Percentiles rank a stretch among this genome's conserved stretches.
phyloP scores from a whole-genome alignment of 1,284 basidiomycete species.

The Entoloma clypeatum region DNA sequence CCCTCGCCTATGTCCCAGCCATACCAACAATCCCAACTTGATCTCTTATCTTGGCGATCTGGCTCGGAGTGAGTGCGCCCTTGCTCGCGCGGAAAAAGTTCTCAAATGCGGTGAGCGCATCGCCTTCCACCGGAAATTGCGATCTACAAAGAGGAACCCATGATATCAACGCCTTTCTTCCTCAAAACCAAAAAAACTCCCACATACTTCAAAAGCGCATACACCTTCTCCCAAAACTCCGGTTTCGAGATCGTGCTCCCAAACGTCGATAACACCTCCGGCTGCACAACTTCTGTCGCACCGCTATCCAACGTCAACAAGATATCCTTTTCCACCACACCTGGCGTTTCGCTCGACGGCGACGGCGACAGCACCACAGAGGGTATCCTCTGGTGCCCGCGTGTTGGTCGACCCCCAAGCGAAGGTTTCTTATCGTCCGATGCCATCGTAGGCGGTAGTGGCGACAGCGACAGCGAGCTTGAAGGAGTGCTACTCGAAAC shows the following conservation, averaged over 20 bases:
- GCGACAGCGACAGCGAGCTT: conserved; percentile 15
- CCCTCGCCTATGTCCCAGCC: conserved; percentile 59
- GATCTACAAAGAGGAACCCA: conserved; percentile 33
- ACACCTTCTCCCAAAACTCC: conserved; percentile 71
- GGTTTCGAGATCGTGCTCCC: conserved; percentile 68
- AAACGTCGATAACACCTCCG: conserved; percentile 51
- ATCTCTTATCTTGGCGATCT: conserved; percentile 79
- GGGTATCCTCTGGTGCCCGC: conserved; percentile 61
- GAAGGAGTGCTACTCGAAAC: no score
- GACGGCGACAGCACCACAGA: conserved; percentile 74
- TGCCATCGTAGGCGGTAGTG: conserved; percentile 4
- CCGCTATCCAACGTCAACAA: conserved; percentile 60
- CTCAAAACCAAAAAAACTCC: not conserved
- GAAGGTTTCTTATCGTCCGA: conserved; percentile 16
- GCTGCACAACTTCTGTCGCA: conserved; percentile 35
- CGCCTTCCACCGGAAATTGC: conserved; percentile 52
- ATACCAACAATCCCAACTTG: conserved; percentile 73
- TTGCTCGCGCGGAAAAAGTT: conserved; percentile 73
- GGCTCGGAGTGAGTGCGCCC: conserved; percentile 59
- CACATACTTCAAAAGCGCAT: conserved; percentile 59
- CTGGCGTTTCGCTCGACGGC: conserved; percentile 44
- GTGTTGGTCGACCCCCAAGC: conserved; percentile 18
- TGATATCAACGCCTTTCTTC: conserved; percentile 1
- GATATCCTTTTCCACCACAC: conserved; percentile 55
- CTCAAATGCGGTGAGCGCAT: conserved; percentile 65